Conservation (phyloP, 352 stramenopile species). For the Phytopythium litorale region DNA sequence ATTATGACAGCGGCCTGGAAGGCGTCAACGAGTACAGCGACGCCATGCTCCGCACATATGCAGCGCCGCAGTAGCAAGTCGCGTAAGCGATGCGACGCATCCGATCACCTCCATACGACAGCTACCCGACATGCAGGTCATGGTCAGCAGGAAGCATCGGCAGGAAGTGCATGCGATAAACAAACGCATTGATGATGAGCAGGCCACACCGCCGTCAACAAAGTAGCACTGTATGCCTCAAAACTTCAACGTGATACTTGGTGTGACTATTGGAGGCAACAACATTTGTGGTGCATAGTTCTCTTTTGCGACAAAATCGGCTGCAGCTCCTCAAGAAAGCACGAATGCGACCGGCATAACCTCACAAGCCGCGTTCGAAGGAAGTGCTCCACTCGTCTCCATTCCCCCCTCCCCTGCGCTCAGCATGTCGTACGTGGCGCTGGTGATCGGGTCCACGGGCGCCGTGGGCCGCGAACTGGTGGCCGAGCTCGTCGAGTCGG, state of each 20-base stretch:
- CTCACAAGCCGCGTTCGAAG: neutral
- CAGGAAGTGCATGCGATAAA: neutral
- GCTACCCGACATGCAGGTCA: no score
- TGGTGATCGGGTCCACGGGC: slow-evolving; percentile 72
- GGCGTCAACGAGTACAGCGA: slow-evolving; percentile 45
- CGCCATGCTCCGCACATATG: slow-evolving; percentile 33
- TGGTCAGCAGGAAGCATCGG: no score
- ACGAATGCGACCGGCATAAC: neutral
- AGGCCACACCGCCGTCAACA: neutral
- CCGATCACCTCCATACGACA: no score
- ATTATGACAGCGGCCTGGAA: slow-evolving; percentile 48
- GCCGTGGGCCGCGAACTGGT: slow-evolving; percentile 72
- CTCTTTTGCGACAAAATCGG: neutral
- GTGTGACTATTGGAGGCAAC: neutral
- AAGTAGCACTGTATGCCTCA: neutral
- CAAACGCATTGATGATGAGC: neutral
- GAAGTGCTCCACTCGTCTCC: neutral
- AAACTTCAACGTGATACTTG: neutral
- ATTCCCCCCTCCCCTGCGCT: no score
- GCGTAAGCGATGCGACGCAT: no score
- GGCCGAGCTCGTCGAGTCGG: slow-evolving; percentile 54
- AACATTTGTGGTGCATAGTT: neutral
- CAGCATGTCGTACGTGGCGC: slow-evolving; percentile 40
- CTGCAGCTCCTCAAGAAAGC: neutral
- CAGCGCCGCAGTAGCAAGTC: slow-evolving; percentile 5